phyloP scores from a whole-genome alignment of 257 asterid species.

The Ophiorrhiza pumila region DNA sequence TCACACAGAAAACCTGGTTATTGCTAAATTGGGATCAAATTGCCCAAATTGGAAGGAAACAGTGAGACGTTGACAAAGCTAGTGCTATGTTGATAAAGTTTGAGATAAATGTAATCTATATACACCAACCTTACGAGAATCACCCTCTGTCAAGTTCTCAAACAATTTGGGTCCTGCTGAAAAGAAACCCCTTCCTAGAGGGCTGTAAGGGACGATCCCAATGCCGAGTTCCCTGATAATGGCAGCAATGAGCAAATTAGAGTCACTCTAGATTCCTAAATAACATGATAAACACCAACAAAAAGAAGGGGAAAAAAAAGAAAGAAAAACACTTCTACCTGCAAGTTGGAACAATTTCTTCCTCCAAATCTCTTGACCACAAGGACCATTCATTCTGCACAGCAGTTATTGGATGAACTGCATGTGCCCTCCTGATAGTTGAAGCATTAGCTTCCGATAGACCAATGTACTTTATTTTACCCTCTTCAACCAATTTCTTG shows the following conservation, averaged over 20 bases:
- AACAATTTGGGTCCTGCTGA: conserved; percentile 23
- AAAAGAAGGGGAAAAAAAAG: neutral
- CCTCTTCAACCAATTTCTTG: conserved; percentile 50
- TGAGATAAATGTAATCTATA: neutral
- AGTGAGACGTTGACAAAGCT: neutral
- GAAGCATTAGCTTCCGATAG: conserved; percentile 44
- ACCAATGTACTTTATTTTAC: conserved; percentile 46
- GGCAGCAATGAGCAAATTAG: neutral
- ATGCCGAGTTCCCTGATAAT: conserved; percentile 39
- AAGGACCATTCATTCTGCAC: conserved; percentile 46
- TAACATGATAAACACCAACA: neutral
- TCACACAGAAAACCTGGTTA: neutral
- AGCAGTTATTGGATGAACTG: conserved; percentile 47
- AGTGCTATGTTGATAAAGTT: neutral
- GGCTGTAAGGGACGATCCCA: conserved; percentile 41
- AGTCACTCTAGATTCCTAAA: neutral
- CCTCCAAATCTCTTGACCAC: conserved; percentile 49
- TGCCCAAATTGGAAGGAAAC: neutral
- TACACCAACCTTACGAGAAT: conserved; percentile 33
- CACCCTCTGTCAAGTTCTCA: conserved; percentile 30
- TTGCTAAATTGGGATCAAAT: neutral
- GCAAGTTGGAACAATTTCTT: conserved; percentile 45
- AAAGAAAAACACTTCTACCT: conserved; percentile 21
- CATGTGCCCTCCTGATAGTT: conserved; percentile 50
- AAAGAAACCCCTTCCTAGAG: conserved; percentile 40